Percentiles rank a stretch among this genome's conserved stretches.
These are phyloP conservation scores for Oryza glumipatula DNA, from an alignment of 176 grass and related monocot genomes.

Conservation along the genomic window DNA sequence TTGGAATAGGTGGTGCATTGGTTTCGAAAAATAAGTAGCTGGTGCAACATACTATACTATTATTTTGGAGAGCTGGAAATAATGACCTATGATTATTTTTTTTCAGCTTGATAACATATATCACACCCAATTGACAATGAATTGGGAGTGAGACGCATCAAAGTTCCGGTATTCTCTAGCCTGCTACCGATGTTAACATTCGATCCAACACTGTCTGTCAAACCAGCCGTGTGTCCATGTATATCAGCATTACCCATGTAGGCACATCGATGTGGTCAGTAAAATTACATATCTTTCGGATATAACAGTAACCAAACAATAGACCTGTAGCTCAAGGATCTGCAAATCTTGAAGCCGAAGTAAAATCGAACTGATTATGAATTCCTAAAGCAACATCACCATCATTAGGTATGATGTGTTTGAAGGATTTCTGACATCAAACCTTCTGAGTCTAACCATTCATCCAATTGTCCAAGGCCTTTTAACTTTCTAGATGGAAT, in stretches of 20 bases:
- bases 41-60: not conserved
- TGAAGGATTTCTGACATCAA: not conserved
- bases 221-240: not conserved
- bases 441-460: not conserved
- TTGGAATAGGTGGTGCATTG: not conserved
- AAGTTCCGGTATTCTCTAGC: conserved; percentile 25
- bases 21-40: not conserved
- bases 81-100: conserved; percentile 8
- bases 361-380: not conserved
- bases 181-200: conserved; percentile 42
- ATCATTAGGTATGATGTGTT: not conserved
- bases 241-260: too few relatives aligned
- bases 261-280: not conserved
- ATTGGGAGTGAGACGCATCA: not conserved
- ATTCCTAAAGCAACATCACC: conserved; percentile 20
- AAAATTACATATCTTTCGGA: not conserved
- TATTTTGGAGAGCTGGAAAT: not conserved
- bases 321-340: not conserved
- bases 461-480: not conserved
- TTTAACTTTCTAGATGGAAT: not conserved
- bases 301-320: not conserved
- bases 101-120: conserved; percentile 26
- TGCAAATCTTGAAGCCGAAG: not conserved
- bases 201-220: conserved; percentile 36
- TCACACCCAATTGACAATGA: conserved; percentile 11